Evolutionary conservation across 2,329 filamentous ascomycete genomes (phyloP), one percentile per base, ranked within the genome.

Genomic region (Hymenoscyphus fraxineus): DNA sequence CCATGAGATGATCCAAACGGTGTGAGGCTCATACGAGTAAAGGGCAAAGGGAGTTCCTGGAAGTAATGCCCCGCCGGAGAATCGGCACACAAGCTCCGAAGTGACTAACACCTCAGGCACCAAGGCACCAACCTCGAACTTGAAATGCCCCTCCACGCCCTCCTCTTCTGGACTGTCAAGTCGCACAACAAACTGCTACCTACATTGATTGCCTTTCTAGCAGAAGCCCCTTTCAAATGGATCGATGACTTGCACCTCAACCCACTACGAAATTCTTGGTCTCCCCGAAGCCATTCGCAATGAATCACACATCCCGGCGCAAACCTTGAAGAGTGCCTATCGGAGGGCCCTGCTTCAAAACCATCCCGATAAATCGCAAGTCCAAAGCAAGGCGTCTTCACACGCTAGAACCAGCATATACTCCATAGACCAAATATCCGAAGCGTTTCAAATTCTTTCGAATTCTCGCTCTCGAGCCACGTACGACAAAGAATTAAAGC

Each of bases 341-440:
- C 85, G 82, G 74, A 82, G 84, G 62, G 85, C 87, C 27, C 81
- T 90, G 40, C 82, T 90, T 16, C 82, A 80, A 68, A 82, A 89
- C 77, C 88, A 90, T 76, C 88, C 88, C 12, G 74, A 74, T 62
- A 74, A 72, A 66, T 62, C 68, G n/a, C 56, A 69, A 57, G n/a
- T 39, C 54, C 40, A 59, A 12, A 38, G 40, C 27, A 66, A 67
- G 44, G 16, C 64, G 51, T 7, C 65, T 56, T 54, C 65, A 55
- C 66, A 31, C 56, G 62, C 68, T 31, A 66, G 60, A 39, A 16
- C 38, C 57, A 62, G 56, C 7, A 64, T 67, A 31, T 85, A 80
- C 74, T 84, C 85, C 1, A 77, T 90, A 65, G 87, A 90, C 75
- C 84, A 89, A 71, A 89, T 90, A 73, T 82, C 84, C 59, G 74